Evolutionary conservation across 345 rosid species (phyloP), one percentile per base, ranked within the genome.

Genomic region (Populus simonii): DNA sequence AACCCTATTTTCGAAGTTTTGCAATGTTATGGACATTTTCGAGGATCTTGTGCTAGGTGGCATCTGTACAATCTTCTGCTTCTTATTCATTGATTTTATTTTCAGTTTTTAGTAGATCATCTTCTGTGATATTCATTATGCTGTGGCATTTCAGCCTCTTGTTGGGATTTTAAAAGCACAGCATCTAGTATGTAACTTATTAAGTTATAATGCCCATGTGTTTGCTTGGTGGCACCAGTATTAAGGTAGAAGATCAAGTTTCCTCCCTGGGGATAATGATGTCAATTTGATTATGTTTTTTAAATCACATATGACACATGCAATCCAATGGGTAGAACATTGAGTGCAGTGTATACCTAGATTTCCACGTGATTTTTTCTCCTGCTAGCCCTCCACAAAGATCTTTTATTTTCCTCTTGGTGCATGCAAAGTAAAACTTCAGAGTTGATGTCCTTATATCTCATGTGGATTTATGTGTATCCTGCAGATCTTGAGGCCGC

Each of bases 401-500:
- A 59, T 59, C 29, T n/a, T 59, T 59, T 59, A 59, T 59, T 9
- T 59, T 59, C 25, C 29, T 59, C 15, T 59, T 23, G 63, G 63
- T 10, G 63, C 25, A 59, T 59, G 29, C 11, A 59, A 59, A 59
- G 63, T n/a, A n/a, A n/a, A 59, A 59, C n/a, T n/a, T 59, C 63
- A 59, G 29, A 23, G 63, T 23, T n/a, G 23, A 59, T n/a, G 23
- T 23, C 27, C 63, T 59, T 59, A 18, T 11, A 23, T 59, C 65
- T 59, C 29, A n/a, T 59, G 23, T 59, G 65, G 65, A 59, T 59
- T n/a, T 59, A 57, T 76, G 66, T 80, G 59, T 85, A 73, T 78
- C 80, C 68, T 91, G 90, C 89, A 94, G 97, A 79, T 89, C 57
- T 68, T 94, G 84, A 89, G 76, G 77, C 97, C 97, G 73, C 88